Conservation (phyloP, 306 rosid genomes). For the Malus orientalis region DNA sequence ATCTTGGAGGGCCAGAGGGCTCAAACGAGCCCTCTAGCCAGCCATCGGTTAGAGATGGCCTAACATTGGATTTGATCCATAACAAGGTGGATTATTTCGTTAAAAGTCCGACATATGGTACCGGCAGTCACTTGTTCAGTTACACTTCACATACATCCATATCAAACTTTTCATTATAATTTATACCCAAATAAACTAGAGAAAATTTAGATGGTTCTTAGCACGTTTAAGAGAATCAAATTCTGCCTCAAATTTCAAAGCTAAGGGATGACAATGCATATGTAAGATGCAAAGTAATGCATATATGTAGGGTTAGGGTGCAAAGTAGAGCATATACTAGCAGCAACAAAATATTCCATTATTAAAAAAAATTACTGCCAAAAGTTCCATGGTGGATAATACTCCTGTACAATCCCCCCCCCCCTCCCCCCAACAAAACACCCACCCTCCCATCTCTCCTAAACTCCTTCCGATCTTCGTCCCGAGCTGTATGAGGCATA, state of each 20-base stretch:
- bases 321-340: background rate
- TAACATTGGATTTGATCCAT: background rate
- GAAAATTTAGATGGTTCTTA: background rate
- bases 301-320: background rate
- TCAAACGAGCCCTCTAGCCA: no score
- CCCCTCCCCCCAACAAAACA: no score
- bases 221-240: constrained; percentile 6
- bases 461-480: background rate
- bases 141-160: background rate
- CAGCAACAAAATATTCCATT: background rate
- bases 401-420: no score
- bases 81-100: background rate
- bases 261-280: background rate
- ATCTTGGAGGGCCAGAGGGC: no score
- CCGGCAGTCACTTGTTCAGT: background rate
- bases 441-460: background rate
- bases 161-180: background rate
- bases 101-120: background rate
- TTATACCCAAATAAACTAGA: background rate
- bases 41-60: no score
- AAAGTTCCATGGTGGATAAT: no score
- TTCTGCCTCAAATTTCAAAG: background rate
- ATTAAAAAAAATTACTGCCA: no score
- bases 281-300: constrained; percentile 10
- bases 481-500: background rate